Evolutionary conservation across 2,329 filamentous ascomycete species (phyloP), one percentile per base, ranked within the genome.

Genomic region (Calonectria multiphialidica): DNA sequence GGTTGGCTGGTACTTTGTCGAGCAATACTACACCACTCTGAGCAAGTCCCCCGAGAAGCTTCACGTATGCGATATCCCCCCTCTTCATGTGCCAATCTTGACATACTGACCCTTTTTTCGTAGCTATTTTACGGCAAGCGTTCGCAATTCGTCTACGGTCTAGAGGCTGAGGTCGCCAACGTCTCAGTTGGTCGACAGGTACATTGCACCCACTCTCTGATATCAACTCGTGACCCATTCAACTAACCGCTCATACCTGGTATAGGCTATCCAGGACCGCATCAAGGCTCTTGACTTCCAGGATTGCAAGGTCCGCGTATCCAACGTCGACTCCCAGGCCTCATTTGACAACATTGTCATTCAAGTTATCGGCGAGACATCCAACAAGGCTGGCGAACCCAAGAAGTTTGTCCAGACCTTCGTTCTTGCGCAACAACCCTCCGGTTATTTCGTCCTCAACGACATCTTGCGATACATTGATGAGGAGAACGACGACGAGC

Each of bases 361-460:
- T 81, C 96, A 98, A 85, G 97, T 98, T 80, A 98, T 99, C 82
- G 97, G 97, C 76, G 96, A 98, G 86, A 97, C 97, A 80, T 98
- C 96, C 80, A 98, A 98, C 91, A 97, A 97, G 85, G 92, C 91
- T 61, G 93, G 93, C 75, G 94, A 97, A 71, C 95, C 96, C 81
- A 96, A 94, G 88, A 98, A 98, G 85, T 99, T 99, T 82, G 94
- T 96, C 47, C 97, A 99, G 89, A 98, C 96, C 65, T 99, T 99
- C 80, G 95, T 99, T 74, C 94, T 99, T 74, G 97, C 97, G 61
- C 93, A 96, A 84, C 97, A 99, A 87, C 95, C 95, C 62, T 98
- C 96, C 70, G 97, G 97, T 75, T 99, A 98, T 88, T 99, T 98
- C 80, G 96, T 99, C 40, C 91, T 99, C 79, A 99, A 99, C 85